Evolutionary conservation across 192 early-diverging fungal species (phyloP), one percentile per base, ranked within the genome.

Genomic region (Coemansia brasiliensis): DNA sequence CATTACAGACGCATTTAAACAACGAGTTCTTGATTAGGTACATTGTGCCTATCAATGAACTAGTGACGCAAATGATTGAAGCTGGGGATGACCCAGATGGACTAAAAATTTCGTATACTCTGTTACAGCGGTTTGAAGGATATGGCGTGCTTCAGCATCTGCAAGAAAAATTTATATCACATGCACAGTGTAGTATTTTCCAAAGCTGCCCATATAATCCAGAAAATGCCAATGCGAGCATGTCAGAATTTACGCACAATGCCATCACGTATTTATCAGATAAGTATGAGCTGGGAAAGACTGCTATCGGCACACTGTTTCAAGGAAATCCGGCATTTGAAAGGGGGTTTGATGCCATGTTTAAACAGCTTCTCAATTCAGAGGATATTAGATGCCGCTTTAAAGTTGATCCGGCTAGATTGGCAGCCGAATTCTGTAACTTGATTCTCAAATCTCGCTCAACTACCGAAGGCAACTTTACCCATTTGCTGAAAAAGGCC

Each of bases 361-460:
- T 48, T 26, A 12, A 13, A 13, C 5, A 20, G 20, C 21, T 24
- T 16, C 8, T 48, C 20, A 48, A 48, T 48, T 11, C 17, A 0
- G 6, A 17, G 5, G 18, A 17, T 11, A 21, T 48, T 20, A 6
- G 10, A 2, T 13, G 11, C 15, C 18, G 20, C 9, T 25, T 48
- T 17, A 25, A 25, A 6, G 18, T 21, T 24, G 7, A 26, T 4
- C 18, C 45, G 18, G 20, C 18, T 25, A 20, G 45, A 25, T 1
- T 48, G 16, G 45, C 45, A 4, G 45, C 45, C 9, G 45, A 48
- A 25, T 48, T 12, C 22, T 48, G 45, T 25, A 48, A 48, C 10
- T 24, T 48, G 13, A 12, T 48, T 20, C 45, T 48, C 18, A 48
- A 48, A 21, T 24, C 45, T 6, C 45, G 45, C 18, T 9, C 45